phyloP scores from a whole-genome alignment of 306 rosid species.

The Inga laurina region DNA sequence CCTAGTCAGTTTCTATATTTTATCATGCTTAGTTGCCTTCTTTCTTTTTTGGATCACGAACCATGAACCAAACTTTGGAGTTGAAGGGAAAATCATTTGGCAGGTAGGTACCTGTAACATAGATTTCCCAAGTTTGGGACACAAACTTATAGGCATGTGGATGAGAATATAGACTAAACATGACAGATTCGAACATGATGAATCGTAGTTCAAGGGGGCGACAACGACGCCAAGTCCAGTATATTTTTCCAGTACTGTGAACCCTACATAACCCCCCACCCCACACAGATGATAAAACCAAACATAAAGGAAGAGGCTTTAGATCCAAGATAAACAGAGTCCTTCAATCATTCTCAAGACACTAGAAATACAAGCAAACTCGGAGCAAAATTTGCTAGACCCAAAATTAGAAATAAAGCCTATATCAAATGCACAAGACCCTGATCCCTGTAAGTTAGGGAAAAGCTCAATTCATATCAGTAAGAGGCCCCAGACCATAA shows the following conservation, averaged over 20 bases:
- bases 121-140: too few species aligned
- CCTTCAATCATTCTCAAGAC: constrained; percentile 32
- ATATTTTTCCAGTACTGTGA: constrained; percentile 22
- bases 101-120: too few species aligned
- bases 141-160: background rate
- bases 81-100: too few species aligned
- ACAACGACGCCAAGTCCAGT: background rate
- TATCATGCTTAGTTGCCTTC: background rate
- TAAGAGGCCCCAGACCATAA: constrained; percentile 40
- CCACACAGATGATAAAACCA: constrained; percentile 31
- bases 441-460: constrained; percentile 26
- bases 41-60: background rate
- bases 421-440: constrained; percentile 32
- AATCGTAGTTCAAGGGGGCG: background rate
- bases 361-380: constrained; percentile 42
- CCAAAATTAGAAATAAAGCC: constrained; percentile 39
- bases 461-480: constrained; percentile 32
- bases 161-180: background rate
- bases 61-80: too few species aligned
- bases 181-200: background rate
- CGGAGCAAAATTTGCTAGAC: constrained; percentile 46
- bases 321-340: constrained; percentile 33
- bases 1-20: background rate
- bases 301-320: constrained; percentile 17
- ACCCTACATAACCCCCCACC: constrained; percentile 30